These are phyloP conservation scores for Vaccinium macrocarpon DNA, from an alignment of 148 eudicot species.

Conservation along the genomic window DNA sequence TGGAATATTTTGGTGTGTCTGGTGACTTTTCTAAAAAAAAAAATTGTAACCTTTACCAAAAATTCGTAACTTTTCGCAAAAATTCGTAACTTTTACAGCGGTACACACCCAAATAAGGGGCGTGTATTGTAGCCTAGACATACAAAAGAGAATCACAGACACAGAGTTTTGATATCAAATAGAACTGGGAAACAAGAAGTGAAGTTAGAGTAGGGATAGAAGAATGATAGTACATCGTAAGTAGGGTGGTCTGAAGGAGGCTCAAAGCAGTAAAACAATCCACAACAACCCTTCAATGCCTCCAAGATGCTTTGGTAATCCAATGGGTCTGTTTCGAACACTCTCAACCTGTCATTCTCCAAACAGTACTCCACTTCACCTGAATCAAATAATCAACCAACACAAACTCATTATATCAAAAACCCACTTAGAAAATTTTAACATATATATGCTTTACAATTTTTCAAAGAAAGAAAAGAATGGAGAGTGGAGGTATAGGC, in stretches of 20 bases:
- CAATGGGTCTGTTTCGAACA: slow-evolving; percentile 54
- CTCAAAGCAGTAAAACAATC: slow-evolving; percentile 71
- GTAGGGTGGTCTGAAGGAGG: slow-evolving; percentile 53
- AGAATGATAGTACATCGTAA: slow-evolving; percentile 48
- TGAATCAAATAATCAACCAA: not conserved
- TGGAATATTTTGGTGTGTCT: no score
- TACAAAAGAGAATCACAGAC: not conserved
- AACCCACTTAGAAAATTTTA: not conserved
- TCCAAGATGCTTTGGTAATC: slow-evolving; percentile 73
- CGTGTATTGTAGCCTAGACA: no score
- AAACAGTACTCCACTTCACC: not conserved
- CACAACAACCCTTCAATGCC: slow-evolving; percentile 72
- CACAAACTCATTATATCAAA: not conserved
- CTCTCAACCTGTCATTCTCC: slow-evolving; percentile 37
- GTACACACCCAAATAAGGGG: no score
- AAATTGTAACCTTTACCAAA: no score
- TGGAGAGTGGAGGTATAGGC: no score
- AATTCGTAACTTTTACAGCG: no score
- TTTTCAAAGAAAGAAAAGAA: no score
- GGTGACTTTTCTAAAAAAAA: no score
- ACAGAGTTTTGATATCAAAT: not conserved
- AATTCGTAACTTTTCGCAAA: no score
- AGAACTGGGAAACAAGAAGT: not conserved
- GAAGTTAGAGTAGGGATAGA: not conserved
- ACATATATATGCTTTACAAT: no score